Evolutionary conservation across 495 filamentous ascomycete genomes (phyloP).

Genomic region (Clavariopsis aquatica): DNA sequence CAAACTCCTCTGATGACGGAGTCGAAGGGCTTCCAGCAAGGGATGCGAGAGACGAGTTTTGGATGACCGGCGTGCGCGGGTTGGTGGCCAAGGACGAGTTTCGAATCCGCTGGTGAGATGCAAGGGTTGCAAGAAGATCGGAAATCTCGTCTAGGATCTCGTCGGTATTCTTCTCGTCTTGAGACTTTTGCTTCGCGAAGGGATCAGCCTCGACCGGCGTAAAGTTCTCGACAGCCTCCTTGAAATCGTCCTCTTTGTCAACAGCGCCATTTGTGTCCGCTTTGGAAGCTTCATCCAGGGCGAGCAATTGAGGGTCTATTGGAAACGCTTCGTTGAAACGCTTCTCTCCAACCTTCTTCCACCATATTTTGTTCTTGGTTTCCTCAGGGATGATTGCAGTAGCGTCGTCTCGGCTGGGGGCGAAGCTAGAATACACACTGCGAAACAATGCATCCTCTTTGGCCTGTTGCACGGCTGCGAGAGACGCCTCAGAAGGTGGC

Average conservation of each 20-base stretch:
- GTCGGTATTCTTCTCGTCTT: conserved; percentile 64
- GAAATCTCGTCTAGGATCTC: conserved; percentile 79
- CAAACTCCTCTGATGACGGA: conserved; percentile 65
- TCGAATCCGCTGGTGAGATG: conserved; percentile 83
- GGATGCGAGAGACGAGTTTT: conserved; percentile 51
- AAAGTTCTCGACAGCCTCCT: conserved; percentile 55
- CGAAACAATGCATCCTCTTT: conserved; percentile 75
- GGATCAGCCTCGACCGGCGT: conserved; percentile 49
- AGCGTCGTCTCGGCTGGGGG: conserved; percentile 78
- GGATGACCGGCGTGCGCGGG: conserved; percentile 46
- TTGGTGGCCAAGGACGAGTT: conserved; percentile 60
- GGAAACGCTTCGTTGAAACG: conserved; percentile 57
- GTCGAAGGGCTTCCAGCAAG: conserved; percentile 50
- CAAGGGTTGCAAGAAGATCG: conserved; percentile 78
- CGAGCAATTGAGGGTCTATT: conserved; percentile 50
- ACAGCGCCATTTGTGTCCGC: conserved; percentile 45
- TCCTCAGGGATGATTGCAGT: conserved; percentile 70
- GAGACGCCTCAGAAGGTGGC: conserved; percentile 47
- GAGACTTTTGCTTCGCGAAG: conserved; percentile 37
- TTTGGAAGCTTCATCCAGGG: conserved; percentile 21
- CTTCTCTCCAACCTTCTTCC: conserved; percentile 71
- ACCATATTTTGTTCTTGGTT: conserved; percentile 79
- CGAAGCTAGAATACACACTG: conserved; percentile 84
- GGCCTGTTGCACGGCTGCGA: conserved; percentile 56
- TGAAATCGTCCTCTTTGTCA: conserved; percentile 48